A percentile compares a stretch with the other conserved stretches of the same genome.
Evolutionary conservation across 2,329 filamentous ascomycete species (phyloP).

Genomic region (Xenoacremonium recifei): DNA sequence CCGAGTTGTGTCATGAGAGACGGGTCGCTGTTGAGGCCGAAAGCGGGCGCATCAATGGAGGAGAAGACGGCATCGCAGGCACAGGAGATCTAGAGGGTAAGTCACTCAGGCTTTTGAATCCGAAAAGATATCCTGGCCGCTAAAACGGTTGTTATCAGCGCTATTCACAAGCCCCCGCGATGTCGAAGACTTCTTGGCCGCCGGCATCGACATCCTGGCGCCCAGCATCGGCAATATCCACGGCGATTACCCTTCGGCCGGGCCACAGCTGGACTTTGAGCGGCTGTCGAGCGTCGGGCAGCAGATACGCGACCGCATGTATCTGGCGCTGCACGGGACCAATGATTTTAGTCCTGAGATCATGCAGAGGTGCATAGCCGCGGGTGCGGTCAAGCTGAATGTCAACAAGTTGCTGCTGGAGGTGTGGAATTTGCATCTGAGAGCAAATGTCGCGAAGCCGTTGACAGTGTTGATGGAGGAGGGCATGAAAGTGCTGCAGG

Average conservation of each 20-base stretch:
- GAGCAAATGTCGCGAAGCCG: slow-evolving; percentile 4
- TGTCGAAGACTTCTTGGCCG: slow-evolving; percentile 67
- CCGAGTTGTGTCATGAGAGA: slow-evolving; percentile 9
- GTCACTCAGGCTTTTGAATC: slow-evolving; percentile 1
- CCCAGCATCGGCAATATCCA: slow-evolving; percentile 77
- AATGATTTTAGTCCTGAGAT: slow-evolving; percentile 52
- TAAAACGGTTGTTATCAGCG: background rate
- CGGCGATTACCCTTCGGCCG: slow-evolving; percentile 67
- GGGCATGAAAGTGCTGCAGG: slow-evolving; percentile 12
- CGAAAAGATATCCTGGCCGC: background rate
- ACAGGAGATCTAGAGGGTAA: slow-evolving; percentile 43
- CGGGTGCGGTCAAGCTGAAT: slow-evolving; percentile 56
- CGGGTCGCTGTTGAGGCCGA: slow-evolving; percentile 16
- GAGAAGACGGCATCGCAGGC: slow-evolving; percentile 70
- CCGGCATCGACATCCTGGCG: slow-evolving; percentile 72
- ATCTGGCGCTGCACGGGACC: slow-evolving; percentile 53
- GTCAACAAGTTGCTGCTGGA: slow-evolving; percentile 54
- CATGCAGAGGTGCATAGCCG: slow-evolving; percentile 49
- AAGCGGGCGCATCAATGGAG: slow-evolving; percentile 34
- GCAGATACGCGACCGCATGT: slow-evolving; percentile 37
- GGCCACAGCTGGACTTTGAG: slow-evolving; percentile 57
- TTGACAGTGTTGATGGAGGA: slow-evolving; percentile 13
- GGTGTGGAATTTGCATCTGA: slow-evolving; percentile 10
- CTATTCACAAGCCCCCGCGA: slow-evolving; percentile 65
- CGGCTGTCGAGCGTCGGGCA: slow-evolving; percentile 36